These are phyloP conservation scores for Fagopyrum homotropicum DNA, from an alignment of 148 eudicot genomes.

Conservation along the genomic window DNA sequence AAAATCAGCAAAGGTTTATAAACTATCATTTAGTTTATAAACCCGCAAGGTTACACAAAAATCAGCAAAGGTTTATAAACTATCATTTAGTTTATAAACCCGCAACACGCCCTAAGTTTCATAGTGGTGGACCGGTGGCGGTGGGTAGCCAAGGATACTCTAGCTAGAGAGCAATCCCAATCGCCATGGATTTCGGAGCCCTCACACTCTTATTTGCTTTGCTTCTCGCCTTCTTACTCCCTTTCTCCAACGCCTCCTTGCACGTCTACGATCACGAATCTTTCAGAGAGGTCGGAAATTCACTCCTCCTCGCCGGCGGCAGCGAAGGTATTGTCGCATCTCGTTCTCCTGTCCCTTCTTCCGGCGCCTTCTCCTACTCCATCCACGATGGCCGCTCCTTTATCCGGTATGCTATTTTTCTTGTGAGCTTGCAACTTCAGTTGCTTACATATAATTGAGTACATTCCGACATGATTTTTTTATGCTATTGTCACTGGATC, in stretches of 20 bases:
- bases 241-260: conserved; percentile 36
- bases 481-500: conserved; percentile 2
- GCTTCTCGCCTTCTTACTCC: conserved; percentile 6
- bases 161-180: not conserved
- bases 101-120: too few relatives aligned
- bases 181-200: conserved; percentile 15
- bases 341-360: conserved; percentile 23
- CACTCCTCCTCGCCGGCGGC: conserved; percentile 79
- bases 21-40: too few relatives aligned
- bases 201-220: not conserved
- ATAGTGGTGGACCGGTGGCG: not conserved
- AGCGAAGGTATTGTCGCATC: conserved; percentile 75
- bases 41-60: too few relatives aligned
- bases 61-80: too few relatives aligned
- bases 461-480: not conserved
- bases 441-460: not conserved
- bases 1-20: too few relatives aligned
- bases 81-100: too few relatives aligned
- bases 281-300: conserved; percentile 80
- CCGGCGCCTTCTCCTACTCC: conserved; percentile 23
- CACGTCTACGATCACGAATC: conserved; percentile 60
- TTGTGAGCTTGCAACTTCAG: not conserved
- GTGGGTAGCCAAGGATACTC: not conserved
- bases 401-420: conserved; percentile 42
- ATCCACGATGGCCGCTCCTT: conserved; percentile 58